Conservation (phyloP, 2,329 filamentous ascomycete genomes). For the Elsinoe australis region DNA sequence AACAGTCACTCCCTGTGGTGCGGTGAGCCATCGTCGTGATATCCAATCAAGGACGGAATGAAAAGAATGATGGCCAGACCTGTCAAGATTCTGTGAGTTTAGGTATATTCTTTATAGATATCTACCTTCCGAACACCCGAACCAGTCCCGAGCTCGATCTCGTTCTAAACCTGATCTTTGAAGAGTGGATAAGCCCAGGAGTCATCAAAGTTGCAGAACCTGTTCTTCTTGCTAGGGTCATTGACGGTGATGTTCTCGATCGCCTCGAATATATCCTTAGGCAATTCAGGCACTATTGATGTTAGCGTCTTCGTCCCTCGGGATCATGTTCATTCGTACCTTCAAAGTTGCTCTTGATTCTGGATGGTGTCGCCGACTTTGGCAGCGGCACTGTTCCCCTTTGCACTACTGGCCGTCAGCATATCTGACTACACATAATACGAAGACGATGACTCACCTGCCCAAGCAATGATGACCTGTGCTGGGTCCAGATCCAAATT, state of each 20-base stretch:
- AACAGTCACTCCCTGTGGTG: no score
- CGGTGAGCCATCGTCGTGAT: no score
- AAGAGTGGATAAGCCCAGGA: conserved; percentile 29
- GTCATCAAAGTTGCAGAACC: conserved; percentile 8
- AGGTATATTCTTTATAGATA: neutral
- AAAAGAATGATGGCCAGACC: no score
- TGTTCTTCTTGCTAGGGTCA: conserved; percentile 3
- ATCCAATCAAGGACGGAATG: no score
- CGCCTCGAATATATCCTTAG: conserved; percentile 6
- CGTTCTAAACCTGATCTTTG: conserved; percentile 19
- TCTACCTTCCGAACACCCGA: neutral
- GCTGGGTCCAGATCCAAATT: conserved; percentile 52
- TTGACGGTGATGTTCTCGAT: conserved; percentile 12
- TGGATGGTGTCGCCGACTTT: conserved; percentile 59
- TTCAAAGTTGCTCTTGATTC: conserved; percentile 62
- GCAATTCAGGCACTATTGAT: neutral
- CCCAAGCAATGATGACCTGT: conserved; percentile 59
- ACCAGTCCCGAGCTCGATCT: neutral
- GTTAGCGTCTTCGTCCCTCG: neutral
- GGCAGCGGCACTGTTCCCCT: conserved; percentile 61
- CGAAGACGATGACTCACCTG: conserved; percentile 25
- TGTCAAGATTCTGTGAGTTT: no score
- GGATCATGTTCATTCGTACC: neutral
- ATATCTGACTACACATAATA: neutral
- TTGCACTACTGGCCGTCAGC: conserved; percentile 34